Base-by-base conservation (phyloP, 352 stramenopile genomes). In the Blastocystis hominis region DNA sequence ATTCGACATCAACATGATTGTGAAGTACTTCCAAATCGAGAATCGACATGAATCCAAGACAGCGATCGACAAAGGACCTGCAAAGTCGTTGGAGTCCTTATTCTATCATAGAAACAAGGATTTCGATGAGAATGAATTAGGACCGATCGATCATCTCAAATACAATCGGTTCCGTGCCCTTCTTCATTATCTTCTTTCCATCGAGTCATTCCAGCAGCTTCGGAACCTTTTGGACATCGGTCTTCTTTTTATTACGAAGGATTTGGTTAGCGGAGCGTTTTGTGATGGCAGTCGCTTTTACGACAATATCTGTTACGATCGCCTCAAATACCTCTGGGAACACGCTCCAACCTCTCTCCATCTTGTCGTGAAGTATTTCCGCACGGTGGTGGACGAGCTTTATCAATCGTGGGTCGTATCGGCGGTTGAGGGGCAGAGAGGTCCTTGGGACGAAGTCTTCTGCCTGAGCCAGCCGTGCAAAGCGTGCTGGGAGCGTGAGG, bases 391-490 rank as follows among this genome's bases (percentile, higher is more conserved):
- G 0, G 17, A 36, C 2, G 9, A n/a, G 9, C 53, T 86, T 7
- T 75, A 75, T 36, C 44, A 77, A 2, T 38, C 13, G 13, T 86
- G 76, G 76, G 76, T 86, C 9, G 17, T 55, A 46, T 34, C 69
- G 9, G 76, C 59, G 5, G n/a, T 36, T 20, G 36, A 69, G 53
- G 63, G 40, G 3, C 42, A 86, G 40, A 7, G 76, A 47, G 76
- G 76, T n/a, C 76, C 76, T 4, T 86, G 76, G 76, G 59, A 72
- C 53, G 76, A 86, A 40, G 76, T 75, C 3, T 50, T 24, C 6
- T 76, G 53, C n/a, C 38, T 86, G 30, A 46, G 63, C n/a, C 76
- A 86, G 63, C 42, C 42, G n/a, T 86, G 76, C 42, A 86, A 86
- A n/a, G 13, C 44, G 24, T 86, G 76, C 44, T 13, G 69, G 44